Conservation (phyloP, 2,329 filamentous ascomycete species). For the Penicillium sp. region DNA sequence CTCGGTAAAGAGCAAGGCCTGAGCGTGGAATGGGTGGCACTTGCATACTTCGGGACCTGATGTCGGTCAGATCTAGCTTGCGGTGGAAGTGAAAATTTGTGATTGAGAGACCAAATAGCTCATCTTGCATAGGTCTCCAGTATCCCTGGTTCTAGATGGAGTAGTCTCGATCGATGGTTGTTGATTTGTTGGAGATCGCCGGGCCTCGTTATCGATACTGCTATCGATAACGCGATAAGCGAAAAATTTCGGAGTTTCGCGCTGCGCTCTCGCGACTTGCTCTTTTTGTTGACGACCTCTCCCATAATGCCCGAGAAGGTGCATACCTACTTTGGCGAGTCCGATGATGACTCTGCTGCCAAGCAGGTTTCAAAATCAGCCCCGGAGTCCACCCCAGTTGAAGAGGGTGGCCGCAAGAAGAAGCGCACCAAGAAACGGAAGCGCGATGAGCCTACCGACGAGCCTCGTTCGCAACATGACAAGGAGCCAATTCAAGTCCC, state of each 20-base stretch:
- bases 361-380: conserved; percentile 15
- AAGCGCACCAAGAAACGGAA: conserved; percentile 37
- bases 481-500: conserved; percentile 7
- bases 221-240: conserved; percentile 19
- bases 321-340: conserved; percentile 38
- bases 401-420: conserved; percentile 20
- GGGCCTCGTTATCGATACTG: too few species aligned
- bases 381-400: neutral
- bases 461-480: conserved; percentile 8
- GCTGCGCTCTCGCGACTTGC: neutral
- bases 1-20: too few species aligned
- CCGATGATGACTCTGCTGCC: conserved; percentile 25
- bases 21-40: too few species aligned
- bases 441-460: conserved; percentile 25
- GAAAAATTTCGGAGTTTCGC: conserved; percentile 15
- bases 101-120: too few species aligned
- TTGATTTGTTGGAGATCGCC: too few species aligned
- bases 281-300: conserved; percentile 4
- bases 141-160: too few species aligned
- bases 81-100: too few species aligned
- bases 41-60: too few species aligned
- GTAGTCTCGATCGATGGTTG: neutral
- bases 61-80: too few species aligned
- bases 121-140: too few species aligned
- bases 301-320: conserved; percentile 45